A percentile compares a stretch with the other conserved stretches of the same genome.
Conservation (phyloP, 345 rosid genomes). For the Lepidium aucheri region DNA sequence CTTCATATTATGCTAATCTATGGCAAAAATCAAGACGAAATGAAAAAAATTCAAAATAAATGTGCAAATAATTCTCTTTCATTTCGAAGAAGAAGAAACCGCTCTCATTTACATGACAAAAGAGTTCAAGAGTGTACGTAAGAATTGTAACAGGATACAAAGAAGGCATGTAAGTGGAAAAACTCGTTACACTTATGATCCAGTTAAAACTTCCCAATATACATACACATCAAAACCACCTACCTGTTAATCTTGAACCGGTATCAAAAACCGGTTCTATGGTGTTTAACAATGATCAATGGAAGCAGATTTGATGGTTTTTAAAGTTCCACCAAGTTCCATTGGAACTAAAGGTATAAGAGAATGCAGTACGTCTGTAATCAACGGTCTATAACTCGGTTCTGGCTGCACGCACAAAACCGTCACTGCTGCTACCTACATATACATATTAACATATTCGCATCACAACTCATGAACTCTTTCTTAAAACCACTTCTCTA, state of each 20-base stretch:
- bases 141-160: background rate
- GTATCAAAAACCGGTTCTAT: background rate
- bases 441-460: slow-evolving; percentile 9
- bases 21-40: background rate
- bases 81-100: background rate
- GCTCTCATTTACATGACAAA: slow-evolving; percentile 3
- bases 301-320: slow-evolving; percentile 11
- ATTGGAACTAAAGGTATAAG: slow-evolving; percentile 73
- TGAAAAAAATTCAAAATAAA: background rate
- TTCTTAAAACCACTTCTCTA: background rate
- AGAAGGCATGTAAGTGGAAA: background rate
- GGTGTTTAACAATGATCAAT: slow-evolving; percentile 15
- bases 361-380: slow-evolving; percentile 83
- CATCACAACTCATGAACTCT: background rate
- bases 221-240: background rate
- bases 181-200: background rate
- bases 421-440: slow-evolving; percentile 96
- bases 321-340: slow-evolving; percentile 84
- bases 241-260: background rate
- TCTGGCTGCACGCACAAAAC: slow-evolving; percentile 91
- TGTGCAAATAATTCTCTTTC: background rate
- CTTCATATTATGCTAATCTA: background rate
- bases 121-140: background rate
- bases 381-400: slow-evolving; percentile 84
- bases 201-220: slow-evolving; percentile 4